phyloP scores from a whole-genome alignment of 177 flowering plant genomes.

The Vitis hybrid region DNA sequence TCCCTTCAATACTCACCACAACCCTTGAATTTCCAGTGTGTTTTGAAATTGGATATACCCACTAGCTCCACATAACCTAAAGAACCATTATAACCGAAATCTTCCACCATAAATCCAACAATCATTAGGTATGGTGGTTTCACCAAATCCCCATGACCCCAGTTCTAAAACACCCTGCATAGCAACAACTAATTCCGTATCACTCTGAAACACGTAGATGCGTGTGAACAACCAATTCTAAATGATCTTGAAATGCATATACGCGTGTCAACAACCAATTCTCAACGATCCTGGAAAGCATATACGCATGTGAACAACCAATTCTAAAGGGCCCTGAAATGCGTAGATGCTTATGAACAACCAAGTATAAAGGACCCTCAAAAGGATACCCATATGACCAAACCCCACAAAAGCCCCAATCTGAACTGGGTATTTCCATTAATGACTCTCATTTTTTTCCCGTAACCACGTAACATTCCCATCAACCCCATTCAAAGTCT shows the following conservation, averaged over 20 bases:
- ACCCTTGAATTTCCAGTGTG: constrained; percentile 2
- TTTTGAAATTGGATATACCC: not conserved
- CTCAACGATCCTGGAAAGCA: too few species aligned
- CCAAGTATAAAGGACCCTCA: not conserved
- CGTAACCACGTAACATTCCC: not conserved
- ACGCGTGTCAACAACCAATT: not conserved
- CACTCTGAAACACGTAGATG: not conserved
- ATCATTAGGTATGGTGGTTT: constrained; percentile 11
- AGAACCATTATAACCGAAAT: not conserved
- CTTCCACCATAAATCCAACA: constrained; percentile 9
- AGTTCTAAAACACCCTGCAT: constrained; percentile 2
- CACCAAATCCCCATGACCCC: constrained; percentile 11
- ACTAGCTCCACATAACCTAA: not conserved
- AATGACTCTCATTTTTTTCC: not conserved
- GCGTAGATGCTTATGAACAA: not conserved
- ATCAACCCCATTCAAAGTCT: constrained; percentile 2
- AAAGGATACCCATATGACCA: too few species aligned
- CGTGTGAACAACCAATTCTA: not conserved
- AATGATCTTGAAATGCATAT: too few species aligned
- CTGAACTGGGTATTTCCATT: not conserved
- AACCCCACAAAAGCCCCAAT: constrained; percentile 4
- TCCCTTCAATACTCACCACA: constrained; percentile 12
- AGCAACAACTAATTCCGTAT: too few species aligned
- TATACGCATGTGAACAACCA: not conserved
- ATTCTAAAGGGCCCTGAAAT: too few species aligned